These are phyloP conservation scores for Avena insularis DNA, from an alignment of 176 grass and related monocot genomes.

Conservation along the genomic window DNA sequence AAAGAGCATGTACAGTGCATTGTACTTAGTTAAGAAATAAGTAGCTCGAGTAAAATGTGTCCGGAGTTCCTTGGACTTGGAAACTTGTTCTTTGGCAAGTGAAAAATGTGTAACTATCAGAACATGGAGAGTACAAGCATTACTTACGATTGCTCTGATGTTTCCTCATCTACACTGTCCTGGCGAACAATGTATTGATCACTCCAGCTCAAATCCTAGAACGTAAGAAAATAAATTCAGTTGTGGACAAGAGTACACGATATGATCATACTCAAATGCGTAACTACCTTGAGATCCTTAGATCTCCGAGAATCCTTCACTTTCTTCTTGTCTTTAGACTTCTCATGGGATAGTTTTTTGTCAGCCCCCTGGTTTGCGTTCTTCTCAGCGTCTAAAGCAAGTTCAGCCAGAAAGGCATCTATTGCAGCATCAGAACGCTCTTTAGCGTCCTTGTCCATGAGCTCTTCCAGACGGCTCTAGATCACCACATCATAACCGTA, in stretches of 20 bases:
- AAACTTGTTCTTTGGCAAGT: constrained; percentile 28
- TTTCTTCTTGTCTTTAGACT: constrained; percentile 91
- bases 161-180: constrained; percentile 58
- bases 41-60: constrained; percentile 15
- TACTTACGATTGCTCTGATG: constrained; percentile 75
- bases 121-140: constrained; percentile 33
- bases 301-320: constrained; percentile 69
- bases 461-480: constrained; percentile 78
- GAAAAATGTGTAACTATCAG: constrained; percentile 1
- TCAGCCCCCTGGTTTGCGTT: constrained; percentile 65
- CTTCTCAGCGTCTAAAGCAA: constrained; percentile 89
- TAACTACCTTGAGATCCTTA: constrained; percentile 77
- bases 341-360: constrained; percentile 71
- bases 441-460: constrained; percentile 87
- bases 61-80: not conserved
- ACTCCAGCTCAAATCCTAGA: constrained; percentile 62
- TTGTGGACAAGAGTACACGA: constrained; percentile 10
- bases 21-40: not conserved
- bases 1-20: not conserved
- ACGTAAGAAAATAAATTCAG: constrained; percentile 45
- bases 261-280: constrained; percentile 28
- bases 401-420: constrained; percentile 95
- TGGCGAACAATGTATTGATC: constrained; percentile 52
- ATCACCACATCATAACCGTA: constrained; percentile 38
- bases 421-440: constrained; percentile 95